A percentile compares a stretch with the other conserved stretches of the same genome.
Conservation (phyloP, 129 eudicot genomes). For the carrot (Daucus carota) region DNA sequence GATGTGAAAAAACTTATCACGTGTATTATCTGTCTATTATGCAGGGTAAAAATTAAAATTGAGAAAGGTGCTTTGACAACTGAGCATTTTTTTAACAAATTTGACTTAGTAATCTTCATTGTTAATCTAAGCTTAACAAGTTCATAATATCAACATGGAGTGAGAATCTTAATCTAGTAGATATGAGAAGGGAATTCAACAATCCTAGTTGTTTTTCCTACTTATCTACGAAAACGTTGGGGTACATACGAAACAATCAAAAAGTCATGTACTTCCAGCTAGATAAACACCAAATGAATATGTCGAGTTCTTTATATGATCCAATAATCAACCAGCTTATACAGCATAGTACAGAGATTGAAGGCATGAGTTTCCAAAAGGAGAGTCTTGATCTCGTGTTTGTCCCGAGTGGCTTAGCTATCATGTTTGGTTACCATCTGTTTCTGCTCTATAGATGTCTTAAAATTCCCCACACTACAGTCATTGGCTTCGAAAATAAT, state of each 20-base stretch:
- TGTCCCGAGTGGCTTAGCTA: conserved; percentile 43
- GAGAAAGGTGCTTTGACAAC: too few species aligned
- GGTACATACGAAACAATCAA: neutral
- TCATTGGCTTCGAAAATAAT: conserved; percentile 59
- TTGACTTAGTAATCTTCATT: neutral
- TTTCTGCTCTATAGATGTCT: conserved; percentile 58
- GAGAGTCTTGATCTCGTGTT: conserved; percentile 48
- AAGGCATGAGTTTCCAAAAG: conserved; percentile 28
- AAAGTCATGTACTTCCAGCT: neutral
- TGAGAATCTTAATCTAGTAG: neutral
- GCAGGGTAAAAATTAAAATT: too few species aligned
- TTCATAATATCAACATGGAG: neutral
- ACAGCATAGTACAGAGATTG: neutral
- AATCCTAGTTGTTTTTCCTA: conserved; percentile 6
- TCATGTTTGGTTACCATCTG: conserved; percentile 58
- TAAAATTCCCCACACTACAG: conserved; percentile 49
- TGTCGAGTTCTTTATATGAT: neutral
- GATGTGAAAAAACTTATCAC: too few species aligned
- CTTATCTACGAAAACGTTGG: neutral
- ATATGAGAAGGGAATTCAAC: neutral
- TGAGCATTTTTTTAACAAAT: neutral
- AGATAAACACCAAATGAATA: neutral
- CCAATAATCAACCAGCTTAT: neutral
- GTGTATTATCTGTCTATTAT: too few species aligned
- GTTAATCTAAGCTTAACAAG: neutral